A percentile compares a stretch with the other conserved stretches of the same genome.
These are phyloP conservation scores for Suillus sp. DNA, from an alignment of 768 basidiomycete species.

Conservation along the genomic window DNA sequence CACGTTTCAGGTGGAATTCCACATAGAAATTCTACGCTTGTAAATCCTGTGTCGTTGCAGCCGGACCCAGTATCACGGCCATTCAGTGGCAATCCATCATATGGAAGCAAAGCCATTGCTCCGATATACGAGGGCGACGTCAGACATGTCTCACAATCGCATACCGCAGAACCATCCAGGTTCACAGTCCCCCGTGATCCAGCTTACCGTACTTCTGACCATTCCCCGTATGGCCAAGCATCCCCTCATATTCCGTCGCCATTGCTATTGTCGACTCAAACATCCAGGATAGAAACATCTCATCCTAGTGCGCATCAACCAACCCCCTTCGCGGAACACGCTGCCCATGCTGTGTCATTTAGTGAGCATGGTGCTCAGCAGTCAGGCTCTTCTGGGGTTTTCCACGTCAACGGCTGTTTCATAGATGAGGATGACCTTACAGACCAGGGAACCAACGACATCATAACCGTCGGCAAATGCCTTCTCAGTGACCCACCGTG, in stretches of 20 bases:
- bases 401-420: background rate
- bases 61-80: background rate
- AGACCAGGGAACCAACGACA: too few relatives aligned
- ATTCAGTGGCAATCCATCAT: background rate
- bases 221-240: background rate
- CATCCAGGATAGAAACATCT: background rate
- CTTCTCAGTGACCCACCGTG: constrained; percentile 6
- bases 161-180: background rate
- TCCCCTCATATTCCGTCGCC: background rate
- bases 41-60: background rate
- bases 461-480: constrained; percentile 4
- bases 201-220: background rate
- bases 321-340: too few relatives aligned
- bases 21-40: too few relatives aligned
- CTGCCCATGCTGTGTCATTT: background rate
- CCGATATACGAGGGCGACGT: background rate
- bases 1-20: background rate
- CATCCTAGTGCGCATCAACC: background rate
- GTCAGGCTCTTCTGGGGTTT: too few relatives aligned
- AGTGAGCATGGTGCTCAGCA: background rate
- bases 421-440: background rate
- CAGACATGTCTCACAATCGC: background rate
- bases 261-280: background rate
- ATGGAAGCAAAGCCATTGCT: background rate
- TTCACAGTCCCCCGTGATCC: too few relatives aligned